Conservation (phyloP, 306 rosid genomes). For the Gastrolobium bilobum region DNA sequence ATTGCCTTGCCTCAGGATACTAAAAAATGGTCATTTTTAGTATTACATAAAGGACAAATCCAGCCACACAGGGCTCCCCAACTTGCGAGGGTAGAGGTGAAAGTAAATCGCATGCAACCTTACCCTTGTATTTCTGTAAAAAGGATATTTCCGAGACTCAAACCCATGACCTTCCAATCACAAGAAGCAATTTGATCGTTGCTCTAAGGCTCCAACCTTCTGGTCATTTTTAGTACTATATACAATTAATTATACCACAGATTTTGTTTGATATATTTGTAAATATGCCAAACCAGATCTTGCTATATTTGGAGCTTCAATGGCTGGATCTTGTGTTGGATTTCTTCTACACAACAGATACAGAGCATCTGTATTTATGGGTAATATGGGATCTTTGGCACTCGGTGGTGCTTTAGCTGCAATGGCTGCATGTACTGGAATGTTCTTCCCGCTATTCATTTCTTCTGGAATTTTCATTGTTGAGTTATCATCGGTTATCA, state of each 20-base stretch:
- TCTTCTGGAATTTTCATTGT: constrained; percentile 78
- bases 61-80: too few species aligned
- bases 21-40: constrained; percentile 23
- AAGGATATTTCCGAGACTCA: too few species aligned
- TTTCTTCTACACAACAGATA: constrained; percentile 94
- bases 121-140: too few species aligned
- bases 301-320: constrained; percentile 94
- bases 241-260: constrained; percentile 25
- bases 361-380: constrained; percentile 93
- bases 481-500: constrained; percentile 75
- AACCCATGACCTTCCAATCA: too few species aligned
- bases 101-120: too few species aligned
- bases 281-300: constrained; percentile 68
- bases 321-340: constrained; percentile 99
- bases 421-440: constrained; percentile 96
- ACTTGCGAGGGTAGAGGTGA: too few species aligned
- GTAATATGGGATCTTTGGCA: constrained; percentile 91
- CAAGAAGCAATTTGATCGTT: too few species aligned
- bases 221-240: background rate
- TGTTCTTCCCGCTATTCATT: constrained; percentile 89
- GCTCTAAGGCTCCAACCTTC: too few species aligned
- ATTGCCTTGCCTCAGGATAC: constrained; percentile 26
- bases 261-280: constrained; percentile 26
- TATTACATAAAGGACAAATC: background rate
- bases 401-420: constrained; percentile 95